Percentiles rank a stretch among this genome's conserved stretches.
Evolutionary conservation across 345 rosid genomes (phyloP).

Genomic region (Gossypium rotundifolium): DNA sequence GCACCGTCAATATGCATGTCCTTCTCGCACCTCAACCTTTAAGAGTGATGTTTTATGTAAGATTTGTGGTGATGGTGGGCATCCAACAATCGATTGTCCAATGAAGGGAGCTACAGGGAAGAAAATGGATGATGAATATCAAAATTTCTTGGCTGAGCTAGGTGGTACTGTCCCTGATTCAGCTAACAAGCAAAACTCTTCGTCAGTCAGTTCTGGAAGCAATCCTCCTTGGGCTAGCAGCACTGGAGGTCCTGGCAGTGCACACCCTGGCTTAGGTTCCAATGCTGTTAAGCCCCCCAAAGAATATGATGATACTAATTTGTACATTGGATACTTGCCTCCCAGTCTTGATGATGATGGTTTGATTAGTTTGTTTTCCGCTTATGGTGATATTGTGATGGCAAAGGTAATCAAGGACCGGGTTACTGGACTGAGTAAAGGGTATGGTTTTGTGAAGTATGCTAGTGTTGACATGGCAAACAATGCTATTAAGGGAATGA

Average conservation of each 20-base stretch:
- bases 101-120: conserved; percentile 87
- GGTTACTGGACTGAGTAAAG: conserved; percentile 68
- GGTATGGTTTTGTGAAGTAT: conserved; percentile 95
- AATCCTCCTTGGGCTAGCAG: conserved; percentile 91
- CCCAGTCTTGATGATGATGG: conserved; percentile 83
- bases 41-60: conserved; percentile 96
- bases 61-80: conserved; percentile 99
- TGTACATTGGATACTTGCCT: conserved; percentile 91
- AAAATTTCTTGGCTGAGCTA: conserved; percentile 87
- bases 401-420: conserved; percentile 96
- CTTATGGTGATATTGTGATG: conserved; percentile 93
- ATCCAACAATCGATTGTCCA: conserved; percentile 97
- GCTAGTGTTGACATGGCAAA: conserved; percentile 86
- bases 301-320: conserved; percentile 87
- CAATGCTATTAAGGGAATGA: conserved; percentile 76
- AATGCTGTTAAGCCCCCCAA: conserved; percentile 53
- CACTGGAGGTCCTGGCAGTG: conserved; percentile 46
- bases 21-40: conserved; percentile 85
- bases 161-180: conserved; percentile 92
- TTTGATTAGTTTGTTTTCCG: conserved; percentile 69
- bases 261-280: conserved; percentile 85
- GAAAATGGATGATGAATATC: conserved; percentile 99
- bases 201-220: conserved; percentile 57
- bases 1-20: conserved; percentile 84
- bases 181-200: conserved; percentile 54